phyloP scores from a whole-genome alignment of 2,329 filamentous ascomycete genomes.

The Periconia digitata region DNA sequence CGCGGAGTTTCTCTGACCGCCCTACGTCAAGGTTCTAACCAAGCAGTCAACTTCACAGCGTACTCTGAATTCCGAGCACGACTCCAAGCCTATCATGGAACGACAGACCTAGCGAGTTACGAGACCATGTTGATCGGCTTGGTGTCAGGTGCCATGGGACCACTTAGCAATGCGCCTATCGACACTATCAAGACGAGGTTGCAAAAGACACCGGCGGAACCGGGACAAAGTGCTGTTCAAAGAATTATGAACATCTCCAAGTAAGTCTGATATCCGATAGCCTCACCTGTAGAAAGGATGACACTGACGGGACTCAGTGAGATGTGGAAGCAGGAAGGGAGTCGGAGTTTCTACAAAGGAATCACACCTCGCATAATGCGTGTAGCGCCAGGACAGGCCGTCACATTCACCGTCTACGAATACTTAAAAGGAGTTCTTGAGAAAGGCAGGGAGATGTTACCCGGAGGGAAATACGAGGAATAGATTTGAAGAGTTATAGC shows the following conservation, averaged over 20 bases:
- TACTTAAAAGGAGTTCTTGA: conserved; percentile 54
- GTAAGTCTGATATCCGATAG: conserved; percentile 51
- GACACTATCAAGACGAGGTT: conserved; percentile 98
- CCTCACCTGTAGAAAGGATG: neutral
- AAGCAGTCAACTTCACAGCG: conserved; percentile 94
- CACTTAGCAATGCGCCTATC: conserved; percentile 94
- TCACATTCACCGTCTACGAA: conserved; percentile 65
- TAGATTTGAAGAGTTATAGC: conserved; percentile 22
- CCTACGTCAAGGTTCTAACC: conserved; percentile 91
- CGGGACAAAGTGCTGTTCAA: conserved; percentile 76
- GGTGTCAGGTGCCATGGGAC: conserved; percentile 91
- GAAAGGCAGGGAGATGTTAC: conserved; percentile 49
- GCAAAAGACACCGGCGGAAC: conserved; percentile 83
- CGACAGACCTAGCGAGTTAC: conserved; percentile 76
- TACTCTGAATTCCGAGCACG: conserved; percentile 90
- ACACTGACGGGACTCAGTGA: conserved; percentile 32
- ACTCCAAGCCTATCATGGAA: conserved; percentile 72
- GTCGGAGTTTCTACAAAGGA: conserved; percentile 97
- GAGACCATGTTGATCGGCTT: conserved; percentile 91
- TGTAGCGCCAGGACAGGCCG: conserved; percentile 90
- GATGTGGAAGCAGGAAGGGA: conserved; percentile 78
- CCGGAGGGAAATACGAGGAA: conserved; percentile 54
- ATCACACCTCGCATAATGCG: conserved; percentile 98
- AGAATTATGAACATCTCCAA: conserved; percentile 75
- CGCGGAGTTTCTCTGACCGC: conserved; percentile 93